A percentile compares a stretch with the other conserved stretches of the same genome.
Conservation (phyloP, 2,329 filamentous ascomycete genomes). For the Talaromyces pinophilus region DNA sequence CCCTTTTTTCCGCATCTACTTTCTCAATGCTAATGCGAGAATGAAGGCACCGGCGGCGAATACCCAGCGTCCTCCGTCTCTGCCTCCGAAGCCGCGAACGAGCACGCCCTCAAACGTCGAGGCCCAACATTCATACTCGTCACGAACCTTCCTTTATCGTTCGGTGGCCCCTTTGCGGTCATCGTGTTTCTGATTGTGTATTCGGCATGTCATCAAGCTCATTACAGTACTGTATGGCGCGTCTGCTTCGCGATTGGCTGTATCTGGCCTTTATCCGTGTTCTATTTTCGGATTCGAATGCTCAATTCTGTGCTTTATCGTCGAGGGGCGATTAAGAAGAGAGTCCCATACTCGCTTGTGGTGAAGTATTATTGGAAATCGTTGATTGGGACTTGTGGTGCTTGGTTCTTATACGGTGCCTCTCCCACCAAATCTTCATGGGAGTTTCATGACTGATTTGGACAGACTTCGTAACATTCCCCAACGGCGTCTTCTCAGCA, state of each 20-base stretch:
- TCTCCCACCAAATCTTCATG: too few relatives aligned
- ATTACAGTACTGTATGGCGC: slow-evolving; percentile 50
- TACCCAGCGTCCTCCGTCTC: slow-evolving; percentile 53
- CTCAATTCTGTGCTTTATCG: slow-evolving; percentile 55
- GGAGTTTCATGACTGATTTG: too few relatives aligned
- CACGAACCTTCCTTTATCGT: slow-evolving; percentile 47
- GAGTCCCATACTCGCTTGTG: slow-evolving; percentile 54
- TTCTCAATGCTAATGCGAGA: background rate
- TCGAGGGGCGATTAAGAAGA: slow-evolving; percentile 55
- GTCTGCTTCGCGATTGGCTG: slow-evolving; percentile 54
- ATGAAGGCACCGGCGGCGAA: slow-evolving; percentile 45
- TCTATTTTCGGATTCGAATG: slow-evolving; percentile 59
- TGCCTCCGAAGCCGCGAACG: slow-evolving; percentile 53
- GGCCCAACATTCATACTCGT: slow-evolving; percentile 52
- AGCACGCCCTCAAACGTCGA: slow-evolving; percentile 43
- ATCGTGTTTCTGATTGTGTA: slow-evolving; percentile 52
- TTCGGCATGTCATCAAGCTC: slow-evolving; percentile 37
- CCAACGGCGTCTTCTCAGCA: slow-evolving; percentile 51
- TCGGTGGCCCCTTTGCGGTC: slow-evolving; percentile 47
- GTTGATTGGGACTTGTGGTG: slow-evolving; percentile 55
- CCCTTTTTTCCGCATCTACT: background rate
- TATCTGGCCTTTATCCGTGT: slow-evolving; percentile 55
- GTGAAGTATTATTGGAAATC: slow-evolving; percentile 58
- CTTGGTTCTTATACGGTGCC: slow-evolving; percentile 56
- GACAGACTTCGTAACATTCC: slow-evolving; percentile 45